These are phyloP conservation scores for Pyrus hybrid DNA, from an alignment of 331 rosid species.

Conservation along the genomic window DNA sequence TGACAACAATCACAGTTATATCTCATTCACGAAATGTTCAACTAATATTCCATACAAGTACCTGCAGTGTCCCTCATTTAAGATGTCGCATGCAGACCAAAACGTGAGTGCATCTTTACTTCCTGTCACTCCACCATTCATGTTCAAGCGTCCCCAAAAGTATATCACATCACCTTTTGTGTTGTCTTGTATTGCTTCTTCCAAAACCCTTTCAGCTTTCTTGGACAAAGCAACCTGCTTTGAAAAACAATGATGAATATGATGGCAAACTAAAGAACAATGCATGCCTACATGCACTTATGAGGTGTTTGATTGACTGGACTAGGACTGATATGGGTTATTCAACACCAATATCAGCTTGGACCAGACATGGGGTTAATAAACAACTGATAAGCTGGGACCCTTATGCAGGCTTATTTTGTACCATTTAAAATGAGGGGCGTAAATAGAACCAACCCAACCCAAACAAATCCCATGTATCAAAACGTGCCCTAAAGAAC, in stretches of 20 bases:
- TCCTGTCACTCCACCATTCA: constrained; percentile 34
- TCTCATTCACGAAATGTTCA: background rate
- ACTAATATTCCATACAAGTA: constrained; percentile 18
- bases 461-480: background rate
- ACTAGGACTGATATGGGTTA: background rate
- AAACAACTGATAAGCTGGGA: background rate
- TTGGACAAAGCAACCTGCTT: constrained; percentile 62
- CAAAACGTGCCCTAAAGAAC: background rate
- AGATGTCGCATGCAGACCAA: constrained; percentile 89
- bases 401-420: background rate
- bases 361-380: background rate
- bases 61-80: constrained; percentile 93
- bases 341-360: background rate
- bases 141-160: constrained; percentile 77
- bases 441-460: background rate
- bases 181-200: constrained; percentile 53
- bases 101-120: constrained; percentile 54
- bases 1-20: background rate
- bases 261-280: background rate
- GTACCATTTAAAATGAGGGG: background rate
- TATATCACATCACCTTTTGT: constrained; percentile 64
- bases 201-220: constrained; percentile 60
- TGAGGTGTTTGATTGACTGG: background rate
- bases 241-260: constrained; percentile 19
- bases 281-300: background rate